Base-by-base conservation (phyloP, 1,284 basidiomycete species). In the Cutaneotrichosporon sp. region DNA sequence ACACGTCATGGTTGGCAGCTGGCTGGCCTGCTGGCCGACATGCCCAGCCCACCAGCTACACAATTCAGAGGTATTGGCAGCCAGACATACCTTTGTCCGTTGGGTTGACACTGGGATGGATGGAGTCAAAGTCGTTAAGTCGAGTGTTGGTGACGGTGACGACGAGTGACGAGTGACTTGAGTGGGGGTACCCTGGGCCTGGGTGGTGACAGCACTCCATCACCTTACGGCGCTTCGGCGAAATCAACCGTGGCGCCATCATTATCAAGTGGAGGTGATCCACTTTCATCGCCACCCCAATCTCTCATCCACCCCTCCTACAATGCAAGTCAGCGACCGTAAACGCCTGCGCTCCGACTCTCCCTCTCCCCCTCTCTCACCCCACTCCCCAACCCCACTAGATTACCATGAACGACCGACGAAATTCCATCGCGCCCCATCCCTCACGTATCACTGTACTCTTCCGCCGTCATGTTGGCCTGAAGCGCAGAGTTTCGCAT, bases 401-500 rank as follows among this genome's bases (percentile, higher is more conserved):
- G 55, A 42, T 38, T 38, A 38, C 53, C 34, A 32, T 34, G 53
- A 38, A 5, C 58, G 47, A 13, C 58, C 58, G 18, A 16, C 55
- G 32, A 67, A 63, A 34, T 76, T 68, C 56, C 74, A 75, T 53
- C 69, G 74, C 58, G 64, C 65, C 38, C 70, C 47, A 21, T 53
- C 47, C 18, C 40, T 18, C 30, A 22, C 62, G 21, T 70, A 89
- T 56, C 73, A 88, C 16, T 93, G 91, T 77, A 87, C 86, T 1
- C 84, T 94, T 8, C 90, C 91, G 1, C 92, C 92, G 18, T 91
- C 89, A 50, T 95, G 92, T 79, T 85, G 86, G 61, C 88, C 85
- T 52, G 81, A 77, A 36, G 85, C 89, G 0, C 88, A 88, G 1
- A 76, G 82, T 1, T 84, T 92, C 59, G 81, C 83, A 1, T 85